These are phyloP conservation scores for Solanum sejunctum DNA, from an alignment of 257 asterid species.

Conservation along the genomic window DNA sequence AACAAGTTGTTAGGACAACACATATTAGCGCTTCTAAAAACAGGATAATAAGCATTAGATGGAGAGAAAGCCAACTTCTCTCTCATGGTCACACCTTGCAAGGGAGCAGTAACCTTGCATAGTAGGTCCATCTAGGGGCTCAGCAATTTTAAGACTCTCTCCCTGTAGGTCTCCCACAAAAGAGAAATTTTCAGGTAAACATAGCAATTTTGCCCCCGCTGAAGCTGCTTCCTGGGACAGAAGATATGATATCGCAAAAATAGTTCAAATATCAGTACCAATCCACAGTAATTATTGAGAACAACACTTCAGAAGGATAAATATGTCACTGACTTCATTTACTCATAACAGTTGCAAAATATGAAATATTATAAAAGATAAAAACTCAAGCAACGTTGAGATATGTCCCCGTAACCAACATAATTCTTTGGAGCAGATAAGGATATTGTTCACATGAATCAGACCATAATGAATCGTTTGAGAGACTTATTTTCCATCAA, in stretches of 20 bases:
- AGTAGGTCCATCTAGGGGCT: constrained; percentile 77
- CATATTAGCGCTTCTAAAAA: background rate
- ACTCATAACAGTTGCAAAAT: background rate
- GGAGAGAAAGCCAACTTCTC: background rate
- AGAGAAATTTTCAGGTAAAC: constrained; percentile 93
- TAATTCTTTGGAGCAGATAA: background rate
- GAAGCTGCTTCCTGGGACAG: constrained; percentile 60
- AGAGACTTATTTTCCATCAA: background rate
- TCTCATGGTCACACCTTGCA: constrained; percentile 39
- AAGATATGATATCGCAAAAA: background rate
- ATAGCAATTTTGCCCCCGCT: constrained; percentile 83
- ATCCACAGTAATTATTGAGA: background rate
- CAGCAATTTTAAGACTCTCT: constrained; percentile 69
- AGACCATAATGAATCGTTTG: background rate
- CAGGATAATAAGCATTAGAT: background rate
- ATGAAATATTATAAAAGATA: background rate
- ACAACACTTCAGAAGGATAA: background rate
- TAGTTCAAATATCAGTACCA: constrained; percentile 4
- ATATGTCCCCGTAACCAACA: background rate
- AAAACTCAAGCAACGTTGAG: background rate
- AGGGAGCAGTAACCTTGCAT: constrained; percentile 64
- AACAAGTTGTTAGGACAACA: background rate
- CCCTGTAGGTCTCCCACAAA: constrained; percentile 61
- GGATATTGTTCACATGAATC: background rate
- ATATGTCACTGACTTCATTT: background rate